Evolutionary conservation across 179 eudicot genomes (phyloP), one percentile per base, ranked within the genome.

Genomic region (Beta macrorhiza): DNA sequence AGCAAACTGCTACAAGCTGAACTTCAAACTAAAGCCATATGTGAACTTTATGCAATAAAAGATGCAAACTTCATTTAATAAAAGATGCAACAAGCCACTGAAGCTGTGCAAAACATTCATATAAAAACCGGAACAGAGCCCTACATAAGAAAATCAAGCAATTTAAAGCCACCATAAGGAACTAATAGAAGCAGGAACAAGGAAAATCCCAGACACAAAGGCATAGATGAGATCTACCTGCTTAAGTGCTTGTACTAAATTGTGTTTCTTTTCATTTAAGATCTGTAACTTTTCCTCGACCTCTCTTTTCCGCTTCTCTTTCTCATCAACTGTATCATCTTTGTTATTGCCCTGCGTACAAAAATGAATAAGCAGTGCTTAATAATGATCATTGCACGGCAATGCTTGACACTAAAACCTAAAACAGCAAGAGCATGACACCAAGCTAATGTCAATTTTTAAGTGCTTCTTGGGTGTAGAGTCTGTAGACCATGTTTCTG

Each of bases 171-270:
- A 32, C 4, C 13, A 68, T 17, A 32, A 7, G 67, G 29, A 13
- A 49, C 19, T 56, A 5, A 73, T 29, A 17, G 47, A 15, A 29
- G 29, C 47, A 51, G 69, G 20, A n/a, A 56, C 29, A 57, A 20
- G 4, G 32, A 65, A 70, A 58, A 8, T 17, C n/a, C n/a, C 42
- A 29, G 15, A 42, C 32, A 52, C 15, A 76, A 11, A 25, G 22
- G 17, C 25, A 72, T 10, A 51, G 71, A 37, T 19, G 5, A 49
- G 69, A 19, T 52, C 29, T 79, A 94, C 98, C 93, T 94, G 99
- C 84, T 93, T 97, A 55, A 97, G 91, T 72, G 91, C 91, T 86
- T 94, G 91, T 44, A 97, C 99, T 79, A 94, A 83, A 82, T 85
- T 87, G 79, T 94, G 98, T 81, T 96, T 96, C 89, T 90, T 92